Evolutionary conservation across 352 stramenopile species (phyloP).

Genomic region (Pythium utonaiense): DNA sequence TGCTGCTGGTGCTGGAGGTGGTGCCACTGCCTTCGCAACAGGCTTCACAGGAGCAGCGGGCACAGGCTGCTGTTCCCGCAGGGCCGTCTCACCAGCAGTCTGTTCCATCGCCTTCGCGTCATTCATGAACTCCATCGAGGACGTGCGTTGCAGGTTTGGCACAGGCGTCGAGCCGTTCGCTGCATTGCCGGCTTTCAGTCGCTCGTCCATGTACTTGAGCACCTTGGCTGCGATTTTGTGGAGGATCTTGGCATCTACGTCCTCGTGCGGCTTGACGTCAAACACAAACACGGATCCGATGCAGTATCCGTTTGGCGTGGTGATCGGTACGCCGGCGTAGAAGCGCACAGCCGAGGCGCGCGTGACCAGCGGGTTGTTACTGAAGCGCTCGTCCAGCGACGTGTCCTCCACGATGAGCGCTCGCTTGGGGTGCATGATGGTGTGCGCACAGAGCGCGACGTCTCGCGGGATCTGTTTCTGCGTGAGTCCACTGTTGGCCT

Average conservation of each 20-base stretch:
- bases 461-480: constrained; percentile 82
- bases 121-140: constrained; percentile 29
- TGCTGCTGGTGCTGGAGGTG: constrained; percentile 8
- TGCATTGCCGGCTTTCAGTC: constrained; percentile 47
- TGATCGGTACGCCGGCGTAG: constrained; percentile 81
- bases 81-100: constrained; percentile 50
- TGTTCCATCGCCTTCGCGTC: constrained; percentile 35
- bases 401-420: constrained; percentile 82
- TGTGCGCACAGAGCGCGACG: constrained; percentile 79
- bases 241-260: constrained; percentile 79
- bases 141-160: constrained; percentile 25
- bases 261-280: constrained; percentile 72
- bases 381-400: constrained; percentile 75
- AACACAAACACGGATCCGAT: constrained; percentile 87
- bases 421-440: constrained; percentile 84
- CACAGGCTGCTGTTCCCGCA: constrained; percentile 40
- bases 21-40: constrained; percentile 28
- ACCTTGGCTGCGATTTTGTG: constrained; percentile 87
- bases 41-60: constrained; percentile 21
- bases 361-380: constrained; percentile 81
- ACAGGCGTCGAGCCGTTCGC: not conserved
- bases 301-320: constrained; percentile 67
- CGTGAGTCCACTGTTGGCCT: constrained; percentile 79
- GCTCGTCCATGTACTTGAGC: constrained; percentile 86
- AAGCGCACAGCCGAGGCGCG: constrained; percentile 78